Base-by-base conservation (phyloP, 805 yeast species). In the Lipomyces oligophaga region DNA sequence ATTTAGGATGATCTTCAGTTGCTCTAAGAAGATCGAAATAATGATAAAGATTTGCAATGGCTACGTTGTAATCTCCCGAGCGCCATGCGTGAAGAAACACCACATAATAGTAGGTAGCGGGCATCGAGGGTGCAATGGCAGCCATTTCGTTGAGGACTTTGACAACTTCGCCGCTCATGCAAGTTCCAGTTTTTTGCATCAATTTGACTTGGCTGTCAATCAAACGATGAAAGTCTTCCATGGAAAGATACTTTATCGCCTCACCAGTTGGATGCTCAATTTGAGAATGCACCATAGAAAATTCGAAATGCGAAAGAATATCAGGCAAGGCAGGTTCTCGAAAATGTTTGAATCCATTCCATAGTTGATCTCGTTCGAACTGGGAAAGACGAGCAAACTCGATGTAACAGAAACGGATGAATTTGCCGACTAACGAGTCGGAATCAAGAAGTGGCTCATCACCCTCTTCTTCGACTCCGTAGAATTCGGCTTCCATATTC, bases 11-110 rank as follows among this genome's bases (percentile, higher is more conserved):
- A 79, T 82, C 79, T 13, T 33, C 11, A 7, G 8, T 15, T 5
- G 7, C 13, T n/a, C n/a, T n/a, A 15, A 36, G 30, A 58, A 84
- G 83, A 63, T 85, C 94, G 62, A 81, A 85, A 52, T 76, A 78
- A 34, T 76, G 63, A 58, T 77, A 78, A 58, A 85, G 62, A 58
- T 80, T 67, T 66, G 81, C 68, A 63, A 75, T 35, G 60, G 76
- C 69, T 30, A 58, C 62, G 34, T 69, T 83, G 58, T 81, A 83
- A 58, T 85, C 84, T 3, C 79, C 58, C 5, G 43, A 41, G 11
- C 53, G 37, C 58, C 76, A 10, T 64, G 70, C 44, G 73, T 71
- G 58, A 81, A 72, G 49, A 73, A 72, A 55, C 81, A 82, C 28
- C 16, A 28, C 18, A 34, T 41, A 41, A n/a, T 41, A 33, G 6